Evolutionary conservation across 306 rosid species (phyloP), one percentile per base, ranked within the genome.

Genomic region (Cyamopsis tetragonoloba): DNA sequence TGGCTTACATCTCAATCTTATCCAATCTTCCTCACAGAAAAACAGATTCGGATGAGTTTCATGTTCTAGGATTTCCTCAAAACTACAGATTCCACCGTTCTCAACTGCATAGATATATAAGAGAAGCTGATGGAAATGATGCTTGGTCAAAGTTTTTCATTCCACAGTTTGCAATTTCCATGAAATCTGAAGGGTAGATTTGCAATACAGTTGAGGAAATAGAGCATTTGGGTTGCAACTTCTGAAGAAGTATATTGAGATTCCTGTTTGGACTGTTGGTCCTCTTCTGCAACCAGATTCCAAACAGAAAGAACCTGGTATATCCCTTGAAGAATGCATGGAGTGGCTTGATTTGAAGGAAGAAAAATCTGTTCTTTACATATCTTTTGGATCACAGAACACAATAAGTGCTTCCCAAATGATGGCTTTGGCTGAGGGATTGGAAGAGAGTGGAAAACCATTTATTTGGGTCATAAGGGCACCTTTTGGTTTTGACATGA

Each of bases 331-430:
- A 59, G 44, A 63, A 27, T 85, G 87, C 76, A 41, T 80, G 0
- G 69, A 79, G 39, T 92, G 95, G 96, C 80, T 92, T 0, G 63
- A 89, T 49, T 54, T 15, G 6, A 77, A 81, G 3, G 55, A 31
- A 4, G 61, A 66, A 0, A 48, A 35, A 2, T 89, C 92, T 4
- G 95, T 92, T 72, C 39, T 92, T 5, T 89, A 89, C 73, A 66
- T 91, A 34, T 89, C 86, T 1, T 91, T 91, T 62, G 98, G 98
- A 5, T 92, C 98, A 8, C 98, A 92, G 80, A 83, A 89, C 81
- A 83, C 95, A 0, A 82, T 92, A 11, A 71, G 72, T 20, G 76
- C 71, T 0, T 37, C 80, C 47, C 90, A 87, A 17, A 89, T 92
- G 96, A 79, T 77, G 87, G 88, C 85, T 1, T 50, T 92, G 30